Conservation (phyloP, 805 yeast species). For the Ascoidea rubescens region DNA sequence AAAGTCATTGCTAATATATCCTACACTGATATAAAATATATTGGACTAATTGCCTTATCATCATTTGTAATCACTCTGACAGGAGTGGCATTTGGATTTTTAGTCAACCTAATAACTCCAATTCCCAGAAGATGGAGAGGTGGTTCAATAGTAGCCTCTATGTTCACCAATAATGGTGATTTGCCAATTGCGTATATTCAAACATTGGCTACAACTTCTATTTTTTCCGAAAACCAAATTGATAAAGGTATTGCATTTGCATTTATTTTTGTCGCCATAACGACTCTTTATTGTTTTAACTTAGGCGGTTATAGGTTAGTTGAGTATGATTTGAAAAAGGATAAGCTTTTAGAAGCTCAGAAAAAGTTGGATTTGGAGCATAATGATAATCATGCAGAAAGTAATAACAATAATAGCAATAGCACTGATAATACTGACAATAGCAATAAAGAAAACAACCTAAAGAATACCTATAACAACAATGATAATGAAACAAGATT, state of each 20-base stretch:
- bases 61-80: constrained; percentile 36
- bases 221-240: constrained; percentile 43
- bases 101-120: constrained; percentile 20
- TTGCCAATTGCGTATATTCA: constrained; percentile 68
- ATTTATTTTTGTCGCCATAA: constrained; percentile 58
- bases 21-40: constrained; percentile 49
- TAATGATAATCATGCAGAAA: constrained; percentile 8
- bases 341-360: constrained; percentile 15
- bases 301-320: constrained; percentile 60
- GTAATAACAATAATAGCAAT: background rate
- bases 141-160: constrained; percentile 54
- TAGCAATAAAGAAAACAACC: background rate
- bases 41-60: constrained; percentile 48
- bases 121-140: constrained; percentile 61
- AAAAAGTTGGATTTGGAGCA: constrained; percentile 11
- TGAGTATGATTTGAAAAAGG: constrained; percentile 48
- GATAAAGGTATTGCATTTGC: constrained; percentile 72
- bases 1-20: constrained; percentile 48
- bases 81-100: constrained; percentile 33
- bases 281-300: constrained; percentile 55
- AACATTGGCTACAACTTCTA: constrained; percentile 28
- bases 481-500: too few species aligned
- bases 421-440: constrained; percentile 4
- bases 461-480: too few species aligned
- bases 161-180: constrained; percentile 65